Evolutionary conservation across 1,284 basidiomycete species (phyloP), one percentile per base, ranked within the genome.

Genomic region (Phellopilus nigrolimitatus): DNA sequence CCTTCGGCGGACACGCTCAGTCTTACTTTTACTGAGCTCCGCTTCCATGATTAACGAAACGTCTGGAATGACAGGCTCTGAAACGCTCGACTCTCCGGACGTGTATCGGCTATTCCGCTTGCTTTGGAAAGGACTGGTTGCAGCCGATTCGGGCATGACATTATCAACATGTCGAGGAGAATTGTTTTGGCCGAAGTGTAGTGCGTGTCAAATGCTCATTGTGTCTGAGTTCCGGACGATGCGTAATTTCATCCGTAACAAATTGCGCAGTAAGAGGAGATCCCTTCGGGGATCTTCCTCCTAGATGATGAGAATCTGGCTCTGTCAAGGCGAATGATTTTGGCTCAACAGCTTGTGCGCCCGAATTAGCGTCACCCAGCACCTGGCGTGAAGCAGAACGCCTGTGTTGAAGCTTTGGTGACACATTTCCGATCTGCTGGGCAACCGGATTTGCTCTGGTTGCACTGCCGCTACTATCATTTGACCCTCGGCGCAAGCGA

Each of bases 11-110:
- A 52, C 22, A 24, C 42, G 45, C 5, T 52, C 44, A 13, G 21
- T 44, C 22, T 46, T 52, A 10, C 25, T 42, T 30, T 45, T 41
- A n/a, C 19, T 45, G 15, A 25, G 17, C 19, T 47, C 54, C 7
- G 54, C 54, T 21, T 56, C 54, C 25, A 48, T 49, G 22, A 56
- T 48, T 8, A 56, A 33, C 7, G 44, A 47, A 12, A 45, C 45
- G 24, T 56, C 54, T 15, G 54, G 54, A 9, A 56, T 56, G 3
- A 56, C 50, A 24, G 54, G 54, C 24, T 52, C 54, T n/a, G 53
- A 54, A 19, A 51, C 47, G 24, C 50, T 52, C 15, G 54, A 56
- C 2, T 21, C 49, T 10, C 54, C 48, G n/a, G 53, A 55, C 5
- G 49, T 50, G 49, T 55, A 51, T 6, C 47, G 40, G 34, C 52